Evolutionary conservation across 129 eudicot genomes (phyloP), one percentile per base, ranked within the genome.

Genomic region (Flaveria trinervia): DNA sequence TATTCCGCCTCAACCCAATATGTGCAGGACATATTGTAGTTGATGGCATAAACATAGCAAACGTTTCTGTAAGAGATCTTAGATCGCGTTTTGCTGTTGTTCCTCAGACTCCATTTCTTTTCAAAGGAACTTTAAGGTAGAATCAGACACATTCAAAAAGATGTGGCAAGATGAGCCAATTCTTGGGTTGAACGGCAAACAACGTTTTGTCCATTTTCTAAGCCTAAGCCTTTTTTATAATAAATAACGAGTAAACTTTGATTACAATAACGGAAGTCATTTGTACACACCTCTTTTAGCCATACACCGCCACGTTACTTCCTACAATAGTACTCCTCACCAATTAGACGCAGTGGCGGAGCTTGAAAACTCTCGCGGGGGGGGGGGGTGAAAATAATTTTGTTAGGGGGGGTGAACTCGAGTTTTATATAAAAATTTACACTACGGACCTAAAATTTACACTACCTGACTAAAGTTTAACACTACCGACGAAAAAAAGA

Each of bases 41-140:
- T 50, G 99, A 95, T 81, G 96, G 85, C 51, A 50, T 89, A 75
- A 82, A 91, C 76, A 95, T 95, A 41, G 85, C 83, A 46, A 80
- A 73, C 22, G 55, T 85, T 84, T 85, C 94, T 13, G 76, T 84
- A 33, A 84, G 97, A 83, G 86, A 91, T 86, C 97, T 95, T 76
- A 90, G 99, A 54, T 80, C 99, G 23, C 85, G 79, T 36, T 84
- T 95, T 68, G 88, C 99, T 20, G 86, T 91, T 71, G 99, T 95
- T 77, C 97, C 99, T 13, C 99, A 95, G 72, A 86, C 83, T 74
- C 97, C 99, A 2, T 91, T 95, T 77, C 84, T 95, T 67, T 95
- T 95, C 68, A 89, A 91, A 85, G 99, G 97, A 81, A 84, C 97
- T 23, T 73, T 95, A 69, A 95, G 99, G 99, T 91, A 85, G 39